phyloP scores from a whole-genome alignment of 805 yeast species.

The Metschnikowia borealis region DNA sequence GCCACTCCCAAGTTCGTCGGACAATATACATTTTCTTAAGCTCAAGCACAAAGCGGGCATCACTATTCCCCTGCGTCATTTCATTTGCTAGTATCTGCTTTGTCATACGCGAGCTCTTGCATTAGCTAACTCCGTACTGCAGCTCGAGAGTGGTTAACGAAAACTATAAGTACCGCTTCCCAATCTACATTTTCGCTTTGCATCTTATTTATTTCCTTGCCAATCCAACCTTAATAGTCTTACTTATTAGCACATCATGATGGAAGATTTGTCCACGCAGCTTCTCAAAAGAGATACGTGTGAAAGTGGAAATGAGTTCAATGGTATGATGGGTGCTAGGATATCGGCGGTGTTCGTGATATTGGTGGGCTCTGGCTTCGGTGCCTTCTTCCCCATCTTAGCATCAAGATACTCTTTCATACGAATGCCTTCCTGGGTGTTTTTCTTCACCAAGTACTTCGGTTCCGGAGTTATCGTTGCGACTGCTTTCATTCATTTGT shows the following conservation, averaged over 20 bases:
- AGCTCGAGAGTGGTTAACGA: background rate
- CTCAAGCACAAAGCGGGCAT: background rate
- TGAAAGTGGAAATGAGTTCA: constrained; percentile 39
- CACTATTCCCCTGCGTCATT: background rate
- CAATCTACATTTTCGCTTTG: too few relatives aligned
- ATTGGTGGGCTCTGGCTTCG: constrained; percentile 48
- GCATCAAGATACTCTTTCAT: constrained; percentile 57
- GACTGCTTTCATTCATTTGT: constrained; percentile 73
- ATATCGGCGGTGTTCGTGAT: constrained; percentile 64
- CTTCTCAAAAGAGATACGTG: constrained; percentile 33
- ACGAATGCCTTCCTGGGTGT: constrained; percentile 57
- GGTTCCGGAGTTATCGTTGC: constrained; percentile 85
- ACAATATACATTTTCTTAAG: background rate
- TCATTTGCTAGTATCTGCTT: background rate
- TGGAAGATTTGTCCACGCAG: constrained; percentile 7
- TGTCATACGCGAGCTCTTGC: background rate
- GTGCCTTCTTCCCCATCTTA: constrained; percentile 59
- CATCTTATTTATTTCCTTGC: too few relatives aligned
- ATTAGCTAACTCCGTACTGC: background rate
- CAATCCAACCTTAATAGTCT: too few relatives aligned
- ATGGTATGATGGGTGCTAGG: constrained; percentile 47
- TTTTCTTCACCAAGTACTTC: constrained; percentile 67
- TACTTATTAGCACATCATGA: constrained; percentile 3
- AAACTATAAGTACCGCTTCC: background rate
- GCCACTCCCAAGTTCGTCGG: background rate